Base-by-base conservation (phyloP, 1,284 basidiomycete genomes). In the Ganoderma meredithae region DNA sequence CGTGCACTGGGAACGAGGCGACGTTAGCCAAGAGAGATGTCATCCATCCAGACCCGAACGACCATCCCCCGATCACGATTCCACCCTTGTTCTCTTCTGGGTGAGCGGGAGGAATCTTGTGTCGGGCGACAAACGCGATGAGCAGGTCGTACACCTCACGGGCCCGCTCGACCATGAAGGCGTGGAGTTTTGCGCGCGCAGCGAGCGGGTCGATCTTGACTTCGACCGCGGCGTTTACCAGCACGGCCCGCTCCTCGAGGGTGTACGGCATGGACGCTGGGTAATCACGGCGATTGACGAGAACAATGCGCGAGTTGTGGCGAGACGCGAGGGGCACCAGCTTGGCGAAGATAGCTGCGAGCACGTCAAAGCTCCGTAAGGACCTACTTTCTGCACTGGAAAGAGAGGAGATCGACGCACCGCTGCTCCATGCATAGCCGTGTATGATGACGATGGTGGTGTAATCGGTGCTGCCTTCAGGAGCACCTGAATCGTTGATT, bases 361-460 rank as follows among this genome's bases (percentile, higher is more conserved):
- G 58, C 10, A 60, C n/a, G 27, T 33, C 17, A 4, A 55, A 31
- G 31, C 0, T 31, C 27, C 2, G 22, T 41, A 19, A 40, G 22
- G 7, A 25, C 9, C 9, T 4, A 27, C 5, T 9, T 33, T 27
- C n/a, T 41, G 22, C 6, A 22, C 58, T 10, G 7, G 5, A 13
- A 13, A 10, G 10, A 27, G 27, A 9, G n/a, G 12, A 41, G n/a
- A n/a, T 1, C 9, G 7, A 66, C 75, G 47, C 40, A 74, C 76
- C 73, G 9, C 71, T 66, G 47, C 71, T 69, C 56, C 74, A 76
- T 39, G 63, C 68, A 1, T 72, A 71, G 25, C 76, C 76, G 47
- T 76, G 75, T 2, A 76, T 63, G 41, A 74, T 66, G 19, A 76
- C 71, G 10, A 76, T 53, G 0, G 76, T 76, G 5, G 69, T 72